Evolutionary conservation across 2,329 filamentous ascomycete species (phyloP).

Genomic region (Colletotrichum karsti): DNA sequence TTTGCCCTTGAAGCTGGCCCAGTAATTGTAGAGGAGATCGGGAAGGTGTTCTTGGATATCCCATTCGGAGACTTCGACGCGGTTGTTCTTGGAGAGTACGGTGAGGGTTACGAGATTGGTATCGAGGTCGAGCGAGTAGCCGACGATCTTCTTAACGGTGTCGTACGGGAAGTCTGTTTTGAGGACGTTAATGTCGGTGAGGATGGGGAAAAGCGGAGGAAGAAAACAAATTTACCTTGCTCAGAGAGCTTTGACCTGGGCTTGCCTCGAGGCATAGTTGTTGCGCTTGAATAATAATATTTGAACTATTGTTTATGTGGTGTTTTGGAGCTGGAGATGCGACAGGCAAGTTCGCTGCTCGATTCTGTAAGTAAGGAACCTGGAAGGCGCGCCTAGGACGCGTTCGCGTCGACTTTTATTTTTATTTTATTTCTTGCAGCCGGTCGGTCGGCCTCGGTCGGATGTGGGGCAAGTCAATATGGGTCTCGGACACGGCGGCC

Average conservation of each 20-base stretch:
- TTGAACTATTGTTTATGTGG: neutral
- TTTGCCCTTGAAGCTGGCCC: conserved; percentile 12
- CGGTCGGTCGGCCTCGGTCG: neutral
- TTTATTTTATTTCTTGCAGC: neutral
- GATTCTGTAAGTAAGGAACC: neutral
- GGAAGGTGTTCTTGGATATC: conserved; percentile 20
- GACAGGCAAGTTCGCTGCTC: neutral
- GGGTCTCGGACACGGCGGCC: too few relatives aligned
- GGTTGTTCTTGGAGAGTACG: neutral
- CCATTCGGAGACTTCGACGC: conserved; percentile 17
- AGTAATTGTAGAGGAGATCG: conserved; percentile 11
- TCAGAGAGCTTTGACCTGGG: neutral
- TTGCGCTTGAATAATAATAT: neutral
- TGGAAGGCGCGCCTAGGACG: conserved; percentile 6
- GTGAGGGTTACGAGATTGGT: conserved; percentile 19
- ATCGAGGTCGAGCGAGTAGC: conserved; percentile 6
- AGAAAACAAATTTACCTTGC: neutral
- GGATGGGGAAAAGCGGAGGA: neutral
- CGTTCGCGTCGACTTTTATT: conserved; percentile 16
- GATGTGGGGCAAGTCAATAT: neutral
- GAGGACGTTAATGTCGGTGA: neutral
- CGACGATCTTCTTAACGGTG: conserved; percentile 14
- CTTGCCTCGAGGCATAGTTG: conserved; percentile 16
- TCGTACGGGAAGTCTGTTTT: conserved; percentile 17
- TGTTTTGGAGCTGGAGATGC: neutral